Base-by-base conservation (phyloP, 345 rosid genomes). In the Euphorbia peplus region DNA sequence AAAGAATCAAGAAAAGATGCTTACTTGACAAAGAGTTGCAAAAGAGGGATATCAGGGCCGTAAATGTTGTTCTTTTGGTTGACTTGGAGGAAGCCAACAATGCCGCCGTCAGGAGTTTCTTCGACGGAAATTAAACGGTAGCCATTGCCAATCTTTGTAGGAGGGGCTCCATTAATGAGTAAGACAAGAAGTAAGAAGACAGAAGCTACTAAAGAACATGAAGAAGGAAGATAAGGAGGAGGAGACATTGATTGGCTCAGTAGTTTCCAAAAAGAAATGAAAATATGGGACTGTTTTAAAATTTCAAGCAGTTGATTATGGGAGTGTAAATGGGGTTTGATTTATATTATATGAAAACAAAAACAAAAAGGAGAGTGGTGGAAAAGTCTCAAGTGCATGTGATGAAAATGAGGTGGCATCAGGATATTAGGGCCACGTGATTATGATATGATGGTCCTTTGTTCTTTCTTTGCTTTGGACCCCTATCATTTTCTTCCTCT, bases 1-100 rank as follows among this genome's bases (percentile, higher is more conserved):
- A n/a, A n/a, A n/a, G n/a, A n/a, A n/a, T n/a, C n/a, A n/a, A n/a
- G n/a, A 7, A 10, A 42, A 64, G 3, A 28, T 41, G 62, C 80
- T 80, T 82, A 93, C 99, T 92, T 95, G 82, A 90, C 91, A 67
- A 60, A 88, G 81, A 95, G 83, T 66, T 89, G 93, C 79, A 92
- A 75, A 15, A 65, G 71, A 32, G 96, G 82, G 75, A 95, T 85
- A 73, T 95, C 99, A 42, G 93, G 76, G 63, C 98, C 99, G 75
- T 88, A 95, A 80, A 88, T 77, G 1, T 73, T 69, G 88, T 82
- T 92, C 68, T 84, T 87, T 66, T 84, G 72, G 39, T 90, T 92
- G 76, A 95, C 88, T 76, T 90, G 92, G 66, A 95, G 97, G 69
- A 68, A 82, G 13, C 97, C 99, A 9, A 85, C 51, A 60, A 95